Evolutionary conservation across 495 filamentous ascomycete genomes (phyloP).

Genomic region (Diplogelasinospora grovesii): DNA sequence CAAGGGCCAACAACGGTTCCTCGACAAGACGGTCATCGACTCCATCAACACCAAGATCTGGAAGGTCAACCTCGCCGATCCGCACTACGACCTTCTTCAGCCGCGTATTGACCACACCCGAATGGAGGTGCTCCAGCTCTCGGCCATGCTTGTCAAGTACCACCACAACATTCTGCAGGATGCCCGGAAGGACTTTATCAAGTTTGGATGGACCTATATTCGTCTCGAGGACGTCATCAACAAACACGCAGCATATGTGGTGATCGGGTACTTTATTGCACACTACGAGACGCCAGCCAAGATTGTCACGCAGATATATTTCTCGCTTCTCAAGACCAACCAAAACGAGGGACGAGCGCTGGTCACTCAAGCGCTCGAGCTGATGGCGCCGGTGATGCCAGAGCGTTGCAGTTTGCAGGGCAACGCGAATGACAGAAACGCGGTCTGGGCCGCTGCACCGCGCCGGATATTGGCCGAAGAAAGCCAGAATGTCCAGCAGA

Average conservation of each 20-base stretch:
- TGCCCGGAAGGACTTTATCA: conserved; percentile 95
- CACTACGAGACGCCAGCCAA: conserved; percentile 95
- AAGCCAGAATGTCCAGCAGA: conserved; percentile 91
- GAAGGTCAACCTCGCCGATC: conserved; percentile 78
- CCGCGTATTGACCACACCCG: conserved; percentile 90
- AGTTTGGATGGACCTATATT: conserved; percentile 98
- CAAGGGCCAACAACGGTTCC: conserved; percentile 64
- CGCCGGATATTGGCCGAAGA: conserved; percentile 90
- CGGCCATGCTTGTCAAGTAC: conserved; percentile 90
- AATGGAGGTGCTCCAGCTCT: conserved; percentile 92
- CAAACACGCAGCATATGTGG: conserved; percentile 95
- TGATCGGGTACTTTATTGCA: conserved; percentile 95
- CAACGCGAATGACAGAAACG: conserved; percentile 43
- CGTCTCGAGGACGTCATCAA: conserved; percentile 97
- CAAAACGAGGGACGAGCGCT: conserved; percentile 90
- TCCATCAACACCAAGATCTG: conserved; percentile 89
- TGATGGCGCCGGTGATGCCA: conserved; percentile 89
- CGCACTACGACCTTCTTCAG: conserved; percentile 76
- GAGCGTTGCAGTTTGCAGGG: conserved; percentile 52
- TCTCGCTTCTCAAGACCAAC: conserved; percentile 81
- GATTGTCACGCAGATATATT: conserved; percentile 91
- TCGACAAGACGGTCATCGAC: conserved; percentile 85
- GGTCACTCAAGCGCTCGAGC: conserved; percentile 88
- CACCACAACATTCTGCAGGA: conserved; percentile 78
- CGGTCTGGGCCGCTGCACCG: conserved; percentile 83